Evolutionary conservation across 2,329 filamentous ascomycete species (phyloP).

Genomic region (Zymoseptoria crescenta): DNA sequence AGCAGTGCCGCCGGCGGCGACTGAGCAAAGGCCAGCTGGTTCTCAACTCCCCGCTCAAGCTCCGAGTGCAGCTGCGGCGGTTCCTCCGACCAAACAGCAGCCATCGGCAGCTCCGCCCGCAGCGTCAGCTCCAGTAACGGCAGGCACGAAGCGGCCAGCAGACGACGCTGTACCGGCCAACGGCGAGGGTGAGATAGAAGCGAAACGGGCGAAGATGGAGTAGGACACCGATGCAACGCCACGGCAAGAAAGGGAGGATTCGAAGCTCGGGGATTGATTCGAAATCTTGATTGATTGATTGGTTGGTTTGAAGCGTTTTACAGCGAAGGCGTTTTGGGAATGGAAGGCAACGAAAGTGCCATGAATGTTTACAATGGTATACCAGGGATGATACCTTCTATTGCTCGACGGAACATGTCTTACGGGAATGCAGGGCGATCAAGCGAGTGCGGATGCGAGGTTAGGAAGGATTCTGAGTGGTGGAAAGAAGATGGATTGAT

Average conservation of each 20-base stretch:
- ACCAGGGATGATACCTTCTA: neutral
- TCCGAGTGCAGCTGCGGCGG: neutral
- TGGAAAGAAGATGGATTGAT: neutral
- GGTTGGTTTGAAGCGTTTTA: neutral
- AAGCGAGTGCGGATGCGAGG: neutral
- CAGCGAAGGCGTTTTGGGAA: neutral
- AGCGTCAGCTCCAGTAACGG: neutral
- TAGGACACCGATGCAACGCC: neutral
- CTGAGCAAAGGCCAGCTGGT: neutral
- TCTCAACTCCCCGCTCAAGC: neutral
- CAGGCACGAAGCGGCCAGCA: constrained; percentile 8
- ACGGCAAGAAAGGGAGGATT: neutral
- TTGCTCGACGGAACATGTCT: neutral
- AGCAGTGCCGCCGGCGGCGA: neutral
- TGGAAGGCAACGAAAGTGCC: neutral
- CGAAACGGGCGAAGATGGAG: constrained; percentile 6
- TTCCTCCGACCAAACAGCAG: neutral
- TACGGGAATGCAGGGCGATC: neutral
- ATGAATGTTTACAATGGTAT: neutral
- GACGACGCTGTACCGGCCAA: constrained; percentile 1
- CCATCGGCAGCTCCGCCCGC: neutral
- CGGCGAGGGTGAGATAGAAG: constrained; percentile 1
- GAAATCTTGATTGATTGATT: neutral
- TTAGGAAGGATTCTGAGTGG: neutral
- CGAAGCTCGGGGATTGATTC: neutral